Base-by-base conservation (phyloP, 2,329 filamentous ascomycete genomes). In the Gaeumannomyces sp. region DNA sequence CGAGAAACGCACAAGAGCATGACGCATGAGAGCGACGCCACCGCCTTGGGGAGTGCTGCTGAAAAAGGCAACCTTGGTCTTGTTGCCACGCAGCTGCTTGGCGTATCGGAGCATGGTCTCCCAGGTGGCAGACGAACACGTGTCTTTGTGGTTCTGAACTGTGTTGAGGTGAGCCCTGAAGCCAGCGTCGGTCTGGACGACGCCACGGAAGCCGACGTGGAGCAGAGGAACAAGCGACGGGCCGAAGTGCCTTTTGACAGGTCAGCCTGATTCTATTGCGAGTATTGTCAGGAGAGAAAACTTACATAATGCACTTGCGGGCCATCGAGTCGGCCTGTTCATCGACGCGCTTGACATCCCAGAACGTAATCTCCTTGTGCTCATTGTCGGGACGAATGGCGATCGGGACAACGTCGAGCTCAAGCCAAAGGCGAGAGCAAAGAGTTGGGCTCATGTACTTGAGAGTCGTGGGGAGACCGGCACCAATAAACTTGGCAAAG, bases 271-370 rank as follows among this genome's bases (percentile, higher is more conserved):
- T 35, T 68, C 59, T 60, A 65, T 28, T 16, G 35, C 35, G 10
- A 38, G 14, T 16, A 38, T 38, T 38, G 35, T 38, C 14, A 14
- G 16, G 35, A 38, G 13, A 38, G 13, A 35, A 35, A 66, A 77
- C 83, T 75, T 76, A 90, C 88, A 88, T 84, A 67, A 93, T 83
- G 73, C 89, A 92, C 78, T 93, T 93, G 67, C 91, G 83, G 1
- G 88, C 89, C 84, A 93, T 90, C 0, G 89, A 90, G 72, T 94
- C 91, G 1, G 91, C 90, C 74, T 93, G 88, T 73, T 95, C 91
- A 70, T 93, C 91, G 5, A 93, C 82, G n/a, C 81, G 78, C 72
- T 86, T 85, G 45, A 77, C 74, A 60, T 82, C 78, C 80, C 83
- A 85, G 67, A 82, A 79, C 58, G 70, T 76, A 69, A 65, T 76